Conservation (phyloP, 2,329 filamentous ascomycete genomes). For the Scedosporium minutisporum region DNA sequence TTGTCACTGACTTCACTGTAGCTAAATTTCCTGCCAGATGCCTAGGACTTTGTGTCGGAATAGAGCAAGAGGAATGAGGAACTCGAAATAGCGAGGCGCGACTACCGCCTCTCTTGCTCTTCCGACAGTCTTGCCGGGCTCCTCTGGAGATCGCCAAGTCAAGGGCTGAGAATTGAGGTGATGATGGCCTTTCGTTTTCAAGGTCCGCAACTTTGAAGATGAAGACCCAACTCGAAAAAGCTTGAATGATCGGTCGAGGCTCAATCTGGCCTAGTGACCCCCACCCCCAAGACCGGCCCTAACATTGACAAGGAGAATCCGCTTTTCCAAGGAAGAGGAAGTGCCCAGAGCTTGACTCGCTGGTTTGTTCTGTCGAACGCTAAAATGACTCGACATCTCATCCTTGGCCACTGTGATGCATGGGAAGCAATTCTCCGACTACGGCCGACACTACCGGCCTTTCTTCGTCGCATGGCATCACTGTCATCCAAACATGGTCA, state of each 20-base stretch:
- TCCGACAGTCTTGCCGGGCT: neutral
- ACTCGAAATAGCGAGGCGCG: too few species aligned
- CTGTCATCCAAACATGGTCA: too few species aligned
- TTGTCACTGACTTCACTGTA: neutral
- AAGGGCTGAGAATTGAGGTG: neutral
- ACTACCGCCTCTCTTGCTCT: neutral
- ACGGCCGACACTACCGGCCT: too few species aligned
- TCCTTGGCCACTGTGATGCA: too few species aligned
- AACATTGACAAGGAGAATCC: neutral
- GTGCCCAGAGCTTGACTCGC: neutral
- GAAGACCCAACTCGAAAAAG: neutral
- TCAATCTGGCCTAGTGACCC: neutral
- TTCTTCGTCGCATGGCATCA: too few species aligned
- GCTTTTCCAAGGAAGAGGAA: neutral
- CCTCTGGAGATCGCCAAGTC: neutral
- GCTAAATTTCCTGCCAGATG: neutral
- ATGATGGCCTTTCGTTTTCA: neutral
- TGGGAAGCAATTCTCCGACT: too few species aligned
- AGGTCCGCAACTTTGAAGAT: neutral
- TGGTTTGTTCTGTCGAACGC: neutral
- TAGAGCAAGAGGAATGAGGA: neutral
- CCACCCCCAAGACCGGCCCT: neutral
- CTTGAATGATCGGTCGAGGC: neutral
- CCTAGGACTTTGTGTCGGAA: neutral
- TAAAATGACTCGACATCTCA: too few species aligned